Conservation (phyloP, 306 rosid species). For the Pterocarpus macrocarpus region DNA sequence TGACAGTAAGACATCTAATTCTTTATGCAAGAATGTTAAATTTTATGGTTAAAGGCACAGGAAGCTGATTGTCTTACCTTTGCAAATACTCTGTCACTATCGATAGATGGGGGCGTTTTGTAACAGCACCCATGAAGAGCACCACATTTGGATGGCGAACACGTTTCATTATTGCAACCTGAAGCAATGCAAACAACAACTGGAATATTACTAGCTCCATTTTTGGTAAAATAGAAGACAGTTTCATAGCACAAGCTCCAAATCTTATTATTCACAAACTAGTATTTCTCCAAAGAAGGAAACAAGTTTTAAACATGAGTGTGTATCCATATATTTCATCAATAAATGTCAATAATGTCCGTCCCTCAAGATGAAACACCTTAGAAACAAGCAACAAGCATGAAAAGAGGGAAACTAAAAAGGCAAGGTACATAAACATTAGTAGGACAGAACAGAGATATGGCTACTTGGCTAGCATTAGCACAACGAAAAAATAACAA, state of each 20-base stretch:
- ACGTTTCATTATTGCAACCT: constrained; percentile 99
- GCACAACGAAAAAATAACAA: not conserved
- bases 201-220: constrained; percentile 25
- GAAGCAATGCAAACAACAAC: constrained; percentile 45
- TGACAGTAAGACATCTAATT: constrained; percentile 25
- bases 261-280: constrained; percentile 33
- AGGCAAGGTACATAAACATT: not conserved
- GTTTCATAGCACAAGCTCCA: not conserved
- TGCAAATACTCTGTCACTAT: constrained; percentile 96
- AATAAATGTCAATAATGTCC: constrained; percentile 8
- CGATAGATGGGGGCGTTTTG: constrained; percentile 88
- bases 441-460: not conserved
- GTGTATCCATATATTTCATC: not conserved
- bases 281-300: constrained; percentile 26
- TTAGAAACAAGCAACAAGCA: not conserved
- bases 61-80: constrained; percentile 58
- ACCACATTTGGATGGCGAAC: constrained; percentile 98
- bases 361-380: constrained; percentile 6
- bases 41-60: not conserved
- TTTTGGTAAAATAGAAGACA: not conserved
- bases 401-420: not conserved
- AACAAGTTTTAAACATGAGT: constrained; percentile 11
- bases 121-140: constrained; percentile 98
- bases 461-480: not conserved
- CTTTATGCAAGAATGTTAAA: constrained; percentile 9